phyloP scores from a whole-genome alignment of 192 early-diverging fungal species.

The Haplosporangium gracile region DNA sequence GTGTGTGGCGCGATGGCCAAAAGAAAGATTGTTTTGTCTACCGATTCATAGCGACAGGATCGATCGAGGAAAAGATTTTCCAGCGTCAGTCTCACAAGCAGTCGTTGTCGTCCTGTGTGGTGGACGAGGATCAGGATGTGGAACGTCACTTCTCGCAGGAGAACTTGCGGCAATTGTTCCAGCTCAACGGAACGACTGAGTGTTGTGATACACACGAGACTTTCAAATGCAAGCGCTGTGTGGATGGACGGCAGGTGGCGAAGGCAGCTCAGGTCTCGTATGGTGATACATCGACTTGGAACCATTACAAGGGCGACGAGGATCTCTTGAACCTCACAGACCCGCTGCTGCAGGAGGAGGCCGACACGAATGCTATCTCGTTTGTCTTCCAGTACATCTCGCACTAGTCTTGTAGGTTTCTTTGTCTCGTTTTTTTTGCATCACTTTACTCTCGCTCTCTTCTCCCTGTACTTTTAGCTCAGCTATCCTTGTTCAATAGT shows the following conservation, averaged over 20 bases:
- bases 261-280: conserved; percentile 75
- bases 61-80: conserved; percentile 99
- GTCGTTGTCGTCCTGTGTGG: conserved; percentile 91
- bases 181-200: conserved; percentile 73
- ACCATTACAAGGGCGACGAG: conserved; percentile 72
- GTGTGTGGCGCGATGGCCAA: conserved; percentile 92
- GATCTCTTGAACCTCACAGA: conserved; percentile 74
- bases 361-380: conserved; percentile 72
- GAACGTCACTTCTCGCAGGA: conserved; percentile 96
- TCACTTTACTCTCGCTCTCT: not conserved
- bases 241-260: conserved; percentile 84
- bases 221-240: conserved; percentile 95
- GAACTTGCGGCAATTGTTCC: conserved; percentile 91
- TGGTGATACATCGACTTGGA: conserved; percentile 85
- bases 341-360: conserved; percentile 70
- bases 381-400: conserved; percentile 88
- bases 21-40: conserved; percentile 93
- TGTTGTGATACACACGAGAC: conserved; percentile 95
- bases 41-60: conserved; percentile 96
- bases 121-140: conserved; percentile 93
- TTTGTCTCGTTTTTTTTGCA: not conserved
- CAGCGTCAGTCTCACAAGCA: conserved; percentile 91
- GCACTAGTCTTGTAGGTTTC: conserved; percentile 46
- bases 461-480: not conserved
- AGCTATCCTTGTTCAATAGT: not conserved